Evolutionary conservation across 345 rosid genomes (phyloP).

Genomic region (Limnanthes douglasii): DNA sequence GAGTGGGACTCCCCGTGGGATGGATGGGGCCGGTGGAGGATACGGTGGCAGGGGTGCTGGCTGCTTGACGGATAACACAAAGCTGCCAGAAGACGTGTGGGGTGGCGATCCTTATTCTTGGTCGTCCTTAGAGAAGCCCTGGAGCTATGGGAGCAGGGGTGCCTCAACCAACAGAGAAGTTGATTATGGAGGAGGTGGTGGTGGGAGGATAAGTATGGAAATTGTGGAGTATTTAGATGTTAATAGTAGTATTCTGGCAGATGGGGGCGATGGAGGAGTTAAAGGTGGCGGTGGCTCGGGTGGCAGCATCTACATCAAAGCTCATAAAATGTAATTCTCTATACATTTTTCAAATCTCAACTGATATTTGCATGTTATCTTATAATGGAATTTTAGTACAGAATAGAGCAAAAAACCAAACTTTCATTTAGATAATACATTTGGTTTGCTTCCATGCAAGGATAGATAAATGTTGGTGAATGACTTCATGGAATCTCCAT

Average conservation of each 20-base stretch:
- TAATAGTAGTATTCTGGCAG: conserved; percentile 62
- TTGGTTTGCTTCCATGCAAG: no score
- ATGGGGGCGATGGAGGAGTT: conserved; percentile 74
- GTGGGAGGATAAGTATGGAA: conserved; percentile 52
- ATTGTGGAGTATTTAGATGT: conserved; percentile 26
- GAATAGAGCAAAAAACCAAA: no score
- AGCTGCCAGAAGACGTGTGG: conserved; percentile 78
- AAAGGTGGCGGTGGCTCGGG: conserved; percentile 99
- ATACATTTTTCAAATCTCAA: neutral
- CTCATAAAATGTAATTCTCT: conserved; percentile 58
- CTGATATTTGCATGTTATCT: no score
- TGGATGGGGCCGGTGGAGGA: conserved; percentile 90
- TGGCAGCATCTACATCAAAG: conserved; percentile 66
- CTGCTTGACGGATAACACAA: conserved; percentile 37
- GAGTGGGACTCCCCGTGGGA: conserved; percentile 87
- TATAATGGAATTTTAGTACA: no score
- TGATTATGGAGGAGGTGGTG: conserved; percentile 90
- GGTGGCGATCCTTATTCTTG: conserved; percentile 93
- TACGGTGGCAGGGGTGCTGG: conserved; percentile 95
- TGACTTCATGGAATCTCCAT: no score
- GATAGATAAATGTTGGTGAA: no score
- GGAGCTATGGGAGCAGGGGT: conserved; percentile 73
- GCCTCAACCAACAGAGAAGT: conserved; percentile 73
- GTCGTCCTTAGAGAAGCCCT: conserved; percentile 52
- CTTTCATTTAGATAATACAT: no score